Conservation (phyloP, 805 yeast genomes). For the Pichia sporocuriosa region DNA sequence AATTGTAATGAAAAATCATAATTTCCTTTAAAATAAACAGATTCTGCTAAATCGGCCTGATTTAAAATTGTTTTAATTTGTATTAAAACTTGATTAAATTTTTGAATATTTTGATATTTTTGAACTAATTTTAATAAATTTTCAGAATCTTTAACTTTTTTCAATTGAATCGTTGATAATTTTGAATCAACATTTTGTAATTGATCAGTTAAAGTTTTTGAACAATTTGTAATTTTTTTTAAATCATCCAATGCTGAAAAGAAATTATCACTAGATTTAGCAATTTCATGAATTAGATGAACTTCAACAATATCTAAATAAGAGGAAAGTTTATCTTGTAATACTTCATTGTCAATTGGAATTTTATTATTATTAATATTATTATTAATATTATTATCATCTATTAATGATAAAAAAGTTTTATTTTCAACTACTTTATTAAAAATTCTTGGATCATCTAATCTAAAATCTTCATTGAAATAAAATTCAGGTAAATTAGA, state of each 20-base stretch:
- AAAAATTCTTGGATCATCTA: slow-evolving; percentile 86
- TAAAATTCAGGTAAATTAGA: slow-evolving; percentile 61
- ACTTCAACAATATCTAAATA: slow-evolving; percentile 83
- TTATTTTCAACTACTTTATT: slow-evolving; percentile 62
- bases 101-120: slow-evolving; percentile 52
- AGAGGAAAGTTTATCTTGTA: slow-evolving; percentile 75
- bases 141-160: slow-evolving; percentile 46
- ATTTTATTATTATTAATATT: slow-evolving; percentile 26
- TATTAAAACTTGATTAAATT: slow-evolving; percentile 52
- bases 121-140: slow-evolving; percentile 42
- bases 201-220: slow-evolving; percentile 43
- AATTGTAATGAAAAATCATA: slow-evolving; percentile 50
- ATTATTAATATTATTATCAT: slow-evolving; percentile 24
- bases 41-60: slow-evolving; percentile 45
- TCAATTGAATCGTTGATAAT: slow-evolving; percentile 39
- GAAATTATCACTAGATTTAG: slow-evolving; percentile 77
- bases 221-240: slow-evolving; percentile 50
- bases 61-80: slow-evolving; percentile 44
- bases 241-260: slow-evolving; percentile 80
- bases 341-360: slow-evolving; percentile 35
- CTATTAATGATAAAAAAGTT: slow-evolving; percentile 31
- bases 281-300: slow-evolving; percentile 72
- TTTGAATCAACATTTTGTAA: slow-evolving; percentile 41
- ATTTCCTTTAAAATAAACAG: slow-evolving; percentile 37
- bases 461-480: slow-evolving; percentile 58